Percentiles rank a stretch among this genome's conserved stretches.
These are phyloP conservation scores for Prillingera fragicola DNA, from an alignment of 1,284 basidiomycete genomes.

Conservation along the genomic window DNA sequence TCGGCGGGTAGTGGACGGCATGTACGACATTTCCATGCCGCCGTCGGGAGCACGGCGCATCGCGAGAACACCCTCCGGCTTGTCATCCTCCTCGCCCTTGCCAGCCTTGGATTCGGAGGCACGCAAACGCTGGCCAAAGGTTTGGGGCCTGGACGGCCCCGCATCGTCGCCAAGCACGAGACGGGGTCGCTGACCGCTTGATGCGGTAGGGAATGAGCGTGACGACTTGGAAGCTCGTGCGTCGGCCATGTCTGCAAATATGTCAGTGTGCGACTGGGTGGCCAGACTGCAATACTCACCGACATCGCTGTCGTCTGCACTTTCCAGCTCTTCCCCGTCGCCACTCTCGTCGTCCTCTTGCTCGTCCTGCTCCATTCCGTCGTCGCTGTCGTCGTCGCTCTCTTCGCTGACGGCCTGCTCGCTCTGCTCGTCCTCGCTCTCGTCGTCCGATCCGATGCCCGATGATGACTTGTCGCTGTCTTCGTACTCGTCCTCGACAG, in stretches of 20 bases:
- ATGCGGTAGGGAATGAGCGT: constrained; percentile 20
- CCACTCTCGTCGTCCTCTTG: constrained; percentile 52
- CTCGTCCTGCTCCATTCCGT: constrained; percentile 52
- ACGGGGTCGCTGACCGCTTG: constrained; percentile 25
- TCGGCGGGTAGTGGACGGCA: constrained; percentile 37
- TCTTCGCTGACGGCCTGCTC: constrained; percentile 11
- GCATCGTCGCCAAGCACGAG: constrained; percentile 37
- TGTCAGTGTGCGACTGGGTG: no score
- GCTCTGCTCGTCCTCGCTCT: constrained; percentile 34
- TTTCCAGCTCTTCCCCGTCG: constrained; percentile 30
- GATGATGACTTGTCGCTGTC: constrained; percentile 76
- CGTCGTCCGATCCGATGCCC: constrained; percentile 55
- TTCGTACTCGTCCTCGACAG: constrained; percentile 83
- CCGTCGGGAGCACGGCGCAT: constrained; percentile 45
- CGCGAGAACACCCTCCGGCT: constrained; percentile 35
- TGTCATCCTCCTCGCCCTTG: constrained; percentile 16
- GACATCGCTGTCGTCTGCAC: no score
- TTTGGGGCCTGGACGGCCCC: constrained; percentile 24
- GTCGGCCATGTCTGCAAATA: no score
- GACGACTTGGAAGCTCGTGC: constrained; percentile 14
- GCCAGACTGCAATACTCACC: constrained; percentile 45
- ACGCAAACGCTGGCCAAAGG: constrained; percentile 47
- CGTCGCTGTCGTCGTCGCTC: constrained; percentile 50
- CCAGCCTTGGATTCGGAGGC: constrained; percentile 16
- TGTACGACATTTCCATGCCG: constrained; percentile 53